Evolutionary conservation across 2,329 filamentous ascomycete genomes (phyloP), one percentile per base, ranked within the genome.

Genomic region (Lojkania enalia): DNA sequence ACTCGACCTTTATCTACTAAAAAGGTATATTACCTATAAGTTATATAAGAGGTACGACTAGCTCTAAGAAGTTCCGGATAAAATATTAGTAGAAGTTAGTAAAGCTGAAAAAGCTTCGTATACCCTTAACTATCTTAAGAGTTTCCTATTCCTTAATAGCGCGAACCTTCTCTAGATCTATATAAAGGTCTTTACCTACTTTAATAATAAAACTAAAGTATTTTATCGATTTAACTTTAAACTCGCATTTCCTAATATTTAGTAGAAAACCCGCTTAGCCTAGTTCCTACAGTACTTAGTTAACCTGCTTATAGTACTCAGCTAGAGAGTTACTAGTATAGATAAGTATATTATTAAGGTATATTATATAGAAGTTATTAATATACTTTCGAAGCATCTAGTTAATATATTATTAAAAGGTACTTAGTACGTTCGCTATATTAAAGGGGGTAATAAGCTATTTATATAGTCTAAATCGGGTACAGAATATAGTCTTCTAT

Each of bases 401-500:
- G 35, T 70, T 67, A 14, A 66, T 60, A 19, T 46, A 50, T 31
- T n/a, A 38, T 49, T 60, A 31, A 30, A 56, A 55, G 5, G 53
- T 53, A 11, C 35, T 37, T 20, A 42, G 52, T 11, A 35, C 30
- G 30, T 55, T 54, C 9, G 31, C 19, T 11, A 60, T 30, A 16
- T 56, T 23, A 39, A 60, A 60, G 1, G 51, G 57, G 11, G 46
- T 52, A 19, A 74, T 57, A 27, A 61, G 32, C 29, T 61, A 74
- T 47, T 74, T 39, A 45, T 53, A 74, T 3, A 55, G 45, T 29
- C 63, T 52, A 46, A 63, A 71, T 19, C 56, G 39, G 1, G 54
- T 71, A 14, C 43, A 16, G 42, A 73, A 74, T 0, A 55, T 55
- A 14, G 51, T 72, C 44, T 65, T 70, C 55, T 50, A 70, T 47